phyloP scores from a whole-genome alignment of 2,329 filamentous ascomycete genomes.

The Neonectria ditissima region DNA sequence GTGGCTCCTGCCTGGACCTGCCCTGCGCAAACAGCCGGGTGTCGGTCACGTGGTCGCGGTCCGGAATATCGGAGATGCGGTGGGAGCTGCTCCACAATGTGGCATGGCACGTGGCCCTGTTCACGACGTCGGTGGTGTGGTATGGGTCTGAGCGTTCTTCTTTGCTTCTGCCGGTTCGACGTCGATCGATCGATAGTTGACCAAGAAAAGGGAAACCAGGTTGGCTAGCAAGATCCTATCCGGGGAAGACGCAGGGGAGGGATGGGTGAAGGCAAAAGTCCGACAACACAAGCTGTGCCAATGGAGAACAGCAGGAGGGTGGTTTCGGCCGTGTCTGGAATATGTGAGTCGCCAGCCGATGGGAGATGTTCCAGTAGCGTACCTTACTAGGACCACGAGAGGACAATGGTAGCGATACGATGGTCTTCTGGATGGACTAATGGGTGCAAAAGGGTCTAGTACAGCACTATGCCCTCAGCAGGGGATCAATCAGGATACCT shows the following conservation, averaged over 20 bases:
- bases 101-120: conserved; percentile 20
- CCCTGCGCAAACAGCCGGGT: conserved; percentile 33
- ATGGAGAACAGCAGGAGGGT: conserved; percentile 12
- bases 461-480: not conserved
- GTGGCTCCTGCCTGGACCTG: conserved; percentile 25
- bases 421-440: not conserved
- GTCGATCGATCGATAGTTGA: not conserved
- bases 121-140: conserved; percentile 10
- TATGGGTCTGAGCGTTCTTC: not conserved
- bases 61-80: conserved; percentile 11
- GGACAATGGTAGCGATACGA: not conserved
- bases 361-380: conserved; percentile 10
- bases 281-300: conserved; percentile 10
- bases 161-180: not conserved
- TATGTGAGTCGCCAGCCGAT: conserved; percentile 10
- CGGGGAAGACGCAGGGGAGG: not conserved
- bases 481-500: conserved; percentile 31
- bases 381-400: conserved; percentile 6
- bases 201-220: no score
- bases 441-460: not conserved
- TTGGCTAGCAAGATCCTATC: not conserved
- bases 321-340: conserved; percentile 12
- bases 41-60: conserved; percentile 31
- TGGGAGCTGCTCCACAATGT: conserved; percentile 14
- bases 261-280: no score